These are phyloP conservation scores for Arachnopeziza araneosa DNA, from an alignment of 2,329 filamentous ascomycete species.

Conservation along the genomic window DNA sequence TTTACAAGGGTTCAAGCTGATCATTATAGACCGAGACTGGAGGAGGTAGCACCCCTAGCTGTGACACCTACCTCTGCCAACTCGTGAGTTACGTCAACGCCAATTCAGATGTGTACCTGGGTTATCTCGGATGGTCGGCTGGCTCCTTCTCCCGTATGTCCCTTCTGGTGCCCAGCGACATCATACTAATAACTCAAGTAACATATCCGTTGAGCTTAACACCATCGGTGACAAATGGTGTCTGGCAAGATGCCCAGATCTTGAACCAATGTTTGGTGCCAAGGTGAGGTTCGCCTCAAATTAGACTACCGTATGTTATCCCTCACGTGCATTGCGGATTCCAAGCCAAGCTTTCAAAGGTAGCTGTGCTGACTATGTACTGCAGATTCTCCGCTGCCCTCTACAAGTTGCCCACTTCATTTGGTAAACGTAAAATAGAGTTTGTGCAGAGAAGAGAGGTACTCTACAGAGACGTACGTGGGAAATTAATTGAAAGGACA, in stretches of 20 bases:
- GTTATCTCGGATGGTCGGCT: slow-evolving; percentile 35
- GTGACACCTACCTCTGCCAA: slow-evolving; percentile 30
- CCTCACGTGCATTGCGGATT: not conserved
- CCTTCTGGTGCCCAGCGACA: not conserved
- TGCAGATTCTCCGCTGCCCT: not conserved
- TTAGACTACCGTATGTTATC: not conserved
- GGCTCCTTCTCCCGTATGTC: slow-evolving; percentile 27
- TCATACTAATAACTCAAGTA: not conserved
- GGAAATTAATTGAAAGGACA: too few species aligned
- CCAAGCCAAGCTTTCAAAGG: not conserved
- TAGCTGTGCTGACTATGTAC: not conserved
- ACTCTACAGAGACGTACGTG: too few species aligned
- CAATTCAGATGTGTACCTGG: slow-evolving; percentile 35
- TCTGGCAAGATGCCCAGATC: not conserved
- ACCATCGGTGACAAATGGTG: not conserved
- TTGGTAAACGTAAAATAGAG: too few species aligned
- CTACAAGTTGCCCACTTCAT: too few species aligned
- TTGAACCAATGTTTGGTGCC: not conserved
- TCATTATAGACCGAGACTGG: slow-evolving; percentile 39
- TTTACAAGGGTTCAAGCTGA: not conserved
- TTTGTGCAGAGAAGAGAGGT: too few species aligned
- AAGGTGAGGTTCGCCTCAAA: not conserved
- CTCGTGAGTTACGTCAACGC: slow-evolving; percentile 9
- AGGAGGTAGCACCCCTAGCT: slow-evolving; percentile 31
- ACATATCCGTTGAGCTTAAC: not conserved